Conservation (phyloP, 2,329 filamentous ascomycete genomes). For the Neofusicoccum cordaticola region DNA sequence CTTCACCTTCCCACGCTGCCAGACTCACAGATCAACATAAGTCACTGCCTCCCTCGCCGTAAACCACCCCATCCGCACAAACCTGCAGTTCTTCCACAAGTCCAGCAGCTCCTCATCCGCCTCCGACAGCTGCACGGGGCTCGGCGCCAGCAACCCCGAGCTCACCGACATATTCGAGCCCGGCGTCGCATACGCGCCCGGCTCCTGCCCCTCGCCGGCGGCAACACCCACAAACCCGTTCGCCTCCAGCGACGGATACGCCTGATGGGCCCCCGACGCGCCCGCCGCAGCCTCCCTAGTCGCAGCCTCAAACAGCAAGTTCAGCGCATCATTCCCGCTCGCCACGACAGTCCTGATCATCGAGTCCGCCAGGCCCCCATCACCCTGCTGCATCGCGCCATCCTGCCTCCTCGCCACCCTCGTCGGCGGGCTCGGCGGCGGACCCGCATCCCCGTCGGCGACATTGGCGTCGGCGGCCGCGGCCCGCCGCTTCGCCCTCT, state of each 20-base stretch:
- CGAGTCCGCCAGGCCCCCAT: conserved; percentile 34
- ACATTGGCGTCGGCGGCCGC: conserved; percentile 21
- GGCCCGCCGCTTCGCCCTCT: conserved; percentile 29
- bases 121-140: conserved; percentile 18
- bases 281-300: conserved; percentile 31
- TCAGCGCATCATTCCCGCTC: conserved; percentile 53
- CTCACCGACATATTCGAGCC: conserved; percentile 29
- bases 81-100: conserved; percentile 50
- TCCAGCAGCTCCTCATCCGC: conserved; percentile 37
- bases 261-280: not conserved
- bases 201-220: not conserved
- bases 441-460: not conserved
- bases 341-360: conserved; percentile 52
- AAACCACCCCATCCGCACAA: conserved; percentile 57
- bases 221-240: too few species aligned
- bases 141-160: conserved; percentile 21
- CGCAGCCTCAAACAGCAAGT: conserved; percentile 53
- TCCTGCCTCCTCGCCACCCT: conserved; percentile 25
- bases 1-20: conserved; percentile 19
- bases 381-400: not conserved
- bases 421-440: not conserved
- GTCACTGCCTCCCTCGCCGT: conserved; percentile 54
- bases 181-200: conserved; percentile 33
- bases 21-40: conserved; percentile 47
- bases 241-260: too few species aligned